A percentile compares a stretch with the other conserved stretches of the same genome.
Evolutionary conservation across 768 basidiomycete species (phyloP).

Genomic region (Sporobolomyces pararoseus): DNA sequence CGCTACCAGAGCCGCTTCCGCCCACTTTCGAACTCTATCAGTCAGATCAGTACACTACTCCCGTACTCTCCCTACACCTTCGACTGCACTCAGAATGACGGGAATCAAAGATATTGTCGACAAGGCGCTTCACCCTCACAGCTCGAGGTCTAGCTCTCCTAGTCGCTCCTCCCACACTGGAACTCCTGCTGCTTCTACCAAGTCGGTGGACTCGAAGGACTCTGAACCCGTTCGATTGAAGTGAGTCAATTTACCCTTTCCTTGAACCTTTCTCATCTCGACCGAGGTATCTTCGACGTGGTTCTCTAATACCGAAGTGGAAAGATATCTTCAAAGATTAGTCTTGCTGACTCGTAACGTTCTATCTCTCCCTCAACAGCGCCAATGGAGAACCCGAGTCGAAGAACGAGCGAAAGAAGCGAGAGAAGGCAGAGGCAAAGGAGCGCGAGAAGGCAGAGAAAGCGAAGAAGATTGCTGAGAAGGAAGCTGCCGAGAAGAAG

Average conservation of each 20-base stretch:
- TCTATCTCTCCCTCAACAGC: not conserved
- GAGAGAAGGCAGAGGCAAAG: conserved; percentile 84
- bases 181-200: not conserved
- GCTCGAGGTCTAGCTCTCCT: conserved; percentile 13
- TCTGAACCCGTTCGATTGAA: conserved; percentile 18
- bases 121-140: conserved; percentile 24
- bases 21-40: not conserved
- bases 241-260: conserved; percentile 16
- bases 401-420: conserved; percentile 87
- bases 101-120: conserved; percentile 26
- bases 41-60: not conserved
- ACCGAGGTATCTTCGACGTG: too few species aligned
- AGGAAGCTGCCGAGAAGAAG: conserved; percentile 67
- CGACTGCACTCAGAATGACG: conserved; percentile 15
- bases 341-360: not conserved
- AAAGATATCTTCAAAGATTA: too few species aligned
- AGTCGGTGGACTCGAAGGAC: conserved; percentile 17
- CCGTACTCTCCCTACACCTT: not conserved
- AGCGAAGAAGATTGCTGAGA: conserved; percentile 77
- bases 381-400: conserved; percentile 56
- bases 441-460: conserved; percentile 83
- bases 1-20: not conserved
- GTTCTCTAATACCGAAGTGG: too few species aligned
- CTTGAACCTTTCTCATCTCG: not conserved
- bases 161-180: not conserved